Conservation (phyloP, 2,329 filamentous ascomycete species). For the Venturia pyrina region DNA sequence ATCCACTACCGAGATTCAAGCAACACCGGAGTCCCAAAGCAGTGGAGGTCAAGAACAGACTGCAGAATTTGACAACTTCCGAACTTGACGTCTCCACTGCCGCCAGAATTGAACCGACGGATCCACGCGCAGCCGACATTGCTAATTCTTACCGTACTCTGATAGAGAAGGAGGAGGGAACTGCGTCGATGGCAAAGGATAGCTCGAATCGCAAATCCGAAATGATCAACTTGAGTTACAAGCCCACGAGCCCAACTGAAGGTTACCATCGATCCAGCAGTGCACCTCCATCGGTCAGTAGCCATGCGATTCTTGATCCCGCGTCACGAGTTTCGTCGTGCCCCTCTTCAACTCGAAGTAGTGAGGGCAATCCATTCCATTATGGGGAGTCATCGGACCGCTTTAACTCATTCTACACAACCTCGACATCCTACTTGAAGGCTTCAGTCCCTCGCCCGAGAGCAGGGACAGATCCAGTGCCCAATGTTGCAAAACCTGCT, state of each 20-base stretch:
- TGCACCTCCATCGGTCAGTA: not conserved
- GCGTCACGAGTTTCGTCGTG: not conserved
- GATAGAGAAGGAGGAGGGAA: not conserved
- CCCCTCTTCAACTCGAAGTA: not conserved
- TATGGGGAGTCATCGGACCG: not conserved
- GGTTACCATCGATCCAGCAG: not conserved
- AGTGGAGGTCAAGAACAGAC: not conserved
- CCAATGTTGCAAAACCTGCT: not conserved
- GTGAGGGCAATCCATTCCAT: constrained; percentile 4
- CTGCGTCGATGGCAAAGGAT: not conserved
- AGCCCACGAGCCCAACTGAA: not conserved
- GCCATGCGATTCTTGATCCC: not conserved
- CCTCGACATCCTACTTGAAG: not conserved
- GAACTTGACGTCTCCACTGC: not conserved
- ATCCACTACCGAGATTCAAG: not conserved
- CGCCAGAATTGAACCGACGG: not conserved
- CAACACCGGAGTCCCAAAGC: not conserved
- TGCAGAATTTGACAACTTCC: not conserved
- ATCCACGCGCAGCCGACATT: not conserved
- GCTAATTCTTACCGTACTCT: not conserved
- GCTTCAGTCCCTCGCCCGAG: not conserved
- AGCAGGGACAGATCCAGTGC: not conserved
- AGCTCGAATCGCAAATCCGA: not conserved
- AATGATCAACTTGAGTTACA: not conserved
- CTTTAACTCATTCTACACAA: not conserved